phyloP scores from a whole-genome alignment of 768 basidiomycete genomes.

The Pleurotus ostreatus region DNA sequence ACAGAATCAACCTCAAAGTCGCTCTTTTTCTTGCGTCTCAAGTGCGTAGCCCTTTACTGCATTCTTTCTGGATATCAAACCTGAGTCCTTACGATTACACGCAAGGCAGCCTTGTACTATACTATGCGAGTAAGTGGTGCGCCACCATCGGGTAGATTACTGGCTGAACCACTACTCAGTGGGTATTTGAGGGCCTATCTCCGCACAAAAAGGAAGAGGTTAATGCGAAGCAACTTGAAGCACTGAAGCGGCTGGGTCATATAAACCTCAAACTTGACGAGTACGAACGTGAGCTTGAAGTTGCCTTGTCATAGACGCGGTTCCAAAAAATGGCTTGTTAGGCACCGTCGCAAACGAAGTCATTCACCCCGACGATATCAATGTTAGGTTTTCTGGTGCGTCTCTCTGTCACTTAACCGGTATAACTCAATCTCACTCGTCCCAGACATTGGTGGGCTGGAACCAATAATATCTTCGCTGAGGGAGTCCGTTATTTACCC shows the following conservation, averaged over 20 bases:
- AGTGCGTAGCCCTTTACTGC: constrained; percentile 28
- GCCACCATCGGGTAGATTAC: not conserved
- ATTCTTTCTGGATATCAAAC: constrained; percentile 15
- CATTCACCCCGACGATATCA: constrained; percentile 88
- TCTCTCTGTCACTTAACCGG: not conserved
- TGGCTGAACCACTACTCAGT: constrained; percentile 33
- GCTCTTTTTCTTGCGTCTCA: constrained; percentile 48
- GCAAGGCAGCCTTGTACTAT: constrained; percentile 76
- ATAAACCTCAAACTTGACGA: constrained; percentile 77
- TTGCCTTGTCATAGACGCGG: not conserved
- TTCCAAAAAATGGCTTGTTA: constrained; percentile 20
- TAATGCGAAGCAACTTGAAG: constrained; percentile 66
- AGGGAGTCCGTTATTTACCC: constrained; percentile 97
- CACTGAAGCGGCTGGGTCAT: constrained; percentile 68
- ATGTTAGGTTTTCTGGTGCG: constrained; percentile 69
- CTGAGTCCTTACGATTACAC: constrained; percentile 13
- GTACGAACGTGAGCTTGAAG: constrained; percentile 69
- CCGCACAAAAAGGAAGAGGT: constrained; percentile 56
- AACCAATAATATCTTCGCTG: constrained; percentile 82
- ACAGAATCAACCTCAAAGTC: constrained; percentile 26
- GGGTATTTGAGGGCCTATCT: constrained; percentile 56
- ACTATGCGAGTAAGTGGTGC: constrained; percentile 55
- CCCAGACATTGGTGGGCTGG: constrained; percentile 90
- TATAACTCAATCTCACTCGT: not conserved
- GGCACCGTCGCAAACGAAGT: constrained; percentile 89